Percentiles rank a stretch among this genome's conserved stretches.
Conservation (phyloP, 805 yeast genomes). For the Kodamaea jinghongensis region DNA sequence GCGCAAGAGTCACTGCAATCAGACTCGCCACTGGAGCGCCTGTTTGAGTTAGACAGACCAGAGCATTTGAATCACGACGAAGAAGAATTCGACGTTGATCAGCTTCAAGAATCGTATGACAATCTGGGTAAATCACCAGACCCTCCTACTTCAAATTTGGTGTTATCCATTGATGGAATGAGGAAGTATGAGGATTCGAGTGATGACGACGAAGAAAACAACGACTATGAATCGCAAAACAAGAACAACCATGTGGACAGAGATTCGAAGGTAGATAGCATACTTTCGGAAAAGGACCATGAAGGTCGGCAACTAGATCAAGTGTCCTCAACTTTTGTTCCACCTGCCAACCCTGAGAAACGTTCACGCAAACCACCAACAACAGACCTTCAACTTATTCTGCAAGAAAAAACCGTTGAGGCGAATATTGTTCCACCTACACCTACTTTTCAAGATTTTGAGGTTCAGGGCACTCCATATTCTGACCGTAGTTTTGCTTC, state of each 20-base stretch:
- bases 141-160: slow-evolving; percentile 18
- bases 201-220: slow-evolving; percentile 16
- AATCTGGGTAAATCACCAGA: background rate
- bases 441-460: too few relatives aligned
- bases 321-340: too few relatives aligned
- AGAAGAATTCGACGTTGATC: slow-evolving; percentile 7
- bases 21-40: slow-evolving; percentile 3
- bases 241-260: too few relatives aligned
- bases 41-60: background rate
- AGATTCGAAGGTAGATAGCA: too few relatives aligned
- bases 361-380: too few relatives aligned
- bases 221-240: background rate
- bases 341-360: too few relatives aligned
- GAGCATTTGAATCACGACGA: background rate
- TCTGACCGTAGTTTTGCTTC: slow-evolving; percentile 38
- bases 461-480: slow-evolving; percentile 25
- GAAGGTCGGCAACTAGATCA: too few relatives aligned
- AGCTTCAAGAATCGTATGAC: slow-evolving; percentile 4
- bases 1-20: background rate
- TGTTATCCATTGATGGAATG: slow-evolving; percentile 33
- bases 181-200: slow-evolving; percentile 12
- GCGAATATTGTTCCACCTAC: too few relatives aligned
- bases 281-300: too few relatives aligned
- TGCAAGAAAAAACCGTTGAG: too few relatives aligned
- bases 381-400: too few relatives aligned